Evolutionary conservation across 2,329 filamentous ascomycete species (phyloP), one percentile per base, ranked within the genome.

Genomic region (Metarhizium brunneum): DNA sequence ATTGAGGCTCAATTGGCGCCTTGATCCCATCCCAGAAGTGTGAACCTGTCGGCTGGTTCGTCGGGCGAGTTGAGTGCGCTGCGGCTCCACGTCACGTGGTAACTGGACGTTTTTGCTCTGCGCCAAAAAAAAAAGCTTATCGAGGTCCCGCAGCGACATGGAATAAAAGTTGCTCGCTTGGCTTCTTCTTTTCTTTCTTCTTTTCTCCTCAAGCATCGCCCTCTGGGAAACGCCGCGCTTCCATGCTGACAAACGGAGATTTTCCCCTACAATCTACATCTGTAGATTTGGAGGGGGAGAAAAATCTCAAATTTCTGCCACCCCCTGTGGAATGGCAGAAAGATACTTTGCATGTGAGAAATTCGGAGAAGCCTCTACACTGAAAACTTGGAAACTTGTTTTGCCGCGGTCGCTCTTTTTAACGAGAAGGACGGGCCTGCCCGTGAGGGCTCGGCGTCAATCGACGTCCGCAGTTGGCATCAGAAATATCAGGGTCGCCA

Each of bases 301-400:
- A 11, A 48, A 45, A 47, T 52, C 40, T 54, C 30, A 14, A 10
- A 7, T 8, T 35, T 8, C 32, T 35, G 32, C 10, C 32, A 11
- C 10, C 32, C 10, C 35, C 10, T 32, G 13, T 10, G 36, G 35
- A 4, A 7, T 29, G 18, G 42, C 30, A 47, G 43, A 42, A 49
- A 13, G n/a, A 50, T 32, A 40, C 16, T 25, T 58, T 53, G 60
- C 60, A 62, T 62, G 60, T 56, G 60, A 62, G 60, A 62, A 62
- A 62, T 62, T 62, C 60, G 60, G 60, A 62, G 60, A 59, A 62
- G 53, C 60, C 60, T 61, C 56, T 59, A 59, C 59, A 57, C 25
- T 45, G 18, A 30, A 18, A 5, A 42, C 25, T 20, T n/a, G 45
- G 45, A 48, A 36, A 13, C 18, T 13, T 29, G 40, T 53, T 8